Evolutionary conservation across 2,329 filamentous ascomycete species (phyloP).

Genomic region (Neopestalotiopsis sp.): DNA sequence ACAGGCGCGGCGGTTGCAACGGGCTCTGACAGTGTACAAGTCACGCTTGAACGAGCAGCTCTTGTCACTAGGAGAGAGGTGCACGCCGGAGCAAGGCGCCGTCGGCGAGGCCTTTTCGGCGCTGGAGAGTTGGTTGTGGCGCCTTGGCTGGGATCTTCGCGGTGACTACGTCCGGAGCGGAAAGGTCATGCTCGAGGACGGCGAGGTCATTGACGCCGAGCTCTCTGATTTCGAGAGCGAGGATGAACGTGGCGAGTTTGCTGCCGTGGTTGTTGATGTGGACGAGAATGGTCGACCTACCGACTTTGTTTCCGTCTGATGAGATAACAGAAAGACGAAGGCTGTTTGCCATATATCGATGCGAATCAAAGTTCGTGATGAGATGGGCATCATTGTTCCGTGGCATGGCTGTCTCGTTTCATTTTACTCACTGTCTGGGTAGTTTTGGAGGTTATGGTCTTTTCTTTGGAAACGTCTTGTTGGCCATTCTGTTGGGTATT

Average conservation of each 20-base stretch:
- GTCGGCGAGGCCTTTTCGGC: constrained; percentile 55
- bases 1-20: constrained; percentile 43
- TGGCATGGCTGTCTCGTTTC: neutral
- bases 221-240: constrained; percentile 58
- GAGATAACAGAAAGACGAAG: neutral
- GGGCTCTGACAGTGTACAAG: constrained; percentile 60
- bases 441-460: neutral
- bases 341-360: neutral
- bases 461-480: neutral
- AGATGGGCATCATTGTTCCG: too few species aligned
- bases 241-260: constrained; percentile 59
- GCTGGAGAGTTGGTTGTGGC: constrained; percentile 54
- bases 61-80: constrained; percentile 37
- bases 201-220: constrained; percentile 54
- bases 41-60: constrained; percentile 56
- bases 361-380: too few species aligned
- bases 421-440: too few species aligned
- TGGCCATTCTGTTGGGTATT: neutral
- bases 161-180: constrained; percentile 55
- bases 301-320: constrained; percentile 50
- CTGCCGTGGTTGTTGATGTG: constrained; percentile 58
- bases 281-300: constrained; percentile 58
- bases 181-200: constrained; percentile 57
- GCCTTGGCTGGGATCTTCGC: constrained; percentile 60
- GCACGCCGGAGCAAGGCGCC: constrained; percentile 46